These are phyloP conservation scores for Prototheca wickerhamii DNA, from an alignment of 163 green algal genomes.

Conservation along the genomic window DNA sequence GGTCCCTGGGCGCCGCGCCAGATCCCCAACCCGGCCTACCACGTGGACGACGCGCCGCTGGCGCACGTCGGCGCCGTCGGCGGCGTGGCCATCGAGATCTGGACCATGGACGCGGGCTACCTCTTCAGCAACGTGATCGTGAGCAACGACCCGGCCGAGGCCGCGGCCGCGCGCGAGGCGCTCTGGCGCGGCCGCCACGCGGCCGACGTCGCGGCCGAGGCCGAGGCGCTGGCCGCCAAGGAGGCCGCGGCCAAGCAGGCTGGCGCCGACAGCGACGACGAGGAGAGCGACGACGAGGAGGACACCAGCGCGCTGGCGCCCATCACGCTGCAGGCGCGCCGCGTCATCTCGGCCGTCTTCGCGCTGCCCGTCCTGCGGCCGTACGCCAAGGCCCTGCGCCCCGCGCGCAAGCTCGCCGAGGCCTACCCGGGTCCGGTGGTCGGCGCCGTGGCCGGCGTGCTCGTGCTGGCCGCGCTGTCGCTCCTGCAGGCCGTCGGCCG, in stretches of 20 bases:
- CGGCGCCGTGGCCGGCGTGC: constrained; percentile 8
- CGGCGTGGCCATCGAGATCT: constrained; percentile 85
- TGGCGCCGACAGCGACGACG: background rate
- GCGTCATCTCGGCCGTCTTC: constrained; percentile 6
- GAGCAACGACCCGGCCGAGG: constrained; percentile 31
- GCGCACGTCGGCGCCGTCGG: constrained; percentile 57
- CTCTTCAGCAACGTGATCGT: constrained; percentile 83
- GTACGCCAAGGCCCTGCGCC: constrained; percentile 4
- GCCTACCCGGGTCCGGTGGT: constrained; percentile 10
- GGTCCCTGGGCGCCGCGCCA: constrained; percentile 57
- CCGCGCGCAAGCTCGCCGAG: constrained; percentile 18
- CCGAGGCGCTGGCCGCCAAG: background rate
- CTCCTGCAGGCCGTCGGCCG: constrained; percentile 7
- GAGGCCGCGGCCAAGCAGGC: constrained; percentile 1
- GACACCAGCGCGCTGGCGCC: background rate
- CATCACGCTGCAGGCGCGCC: background rate
- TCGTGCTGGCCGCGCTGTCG: constrained; percentile 11
- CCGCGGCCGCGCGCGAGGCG: constrained; percentile 31
- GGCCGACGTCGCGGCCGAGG: background rate
- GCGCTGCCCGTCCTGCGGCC: constrained; percentile 14
- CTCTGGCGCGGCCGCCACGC: constrained; percentile 44
- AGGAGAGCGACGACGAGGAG: constrained; percentile 5
- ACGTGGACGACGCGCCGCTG: constrained; percentile 57
- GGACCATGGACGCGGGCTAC: constrained; percentile 81
- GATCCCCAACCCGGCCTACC: constrained; percentile 82